These are phyloP conservation scores for Phoma sp. DNA, from an alignment of 2,329 filamentous ascomycete genomes.

Conservation along the genomic window DNA sequence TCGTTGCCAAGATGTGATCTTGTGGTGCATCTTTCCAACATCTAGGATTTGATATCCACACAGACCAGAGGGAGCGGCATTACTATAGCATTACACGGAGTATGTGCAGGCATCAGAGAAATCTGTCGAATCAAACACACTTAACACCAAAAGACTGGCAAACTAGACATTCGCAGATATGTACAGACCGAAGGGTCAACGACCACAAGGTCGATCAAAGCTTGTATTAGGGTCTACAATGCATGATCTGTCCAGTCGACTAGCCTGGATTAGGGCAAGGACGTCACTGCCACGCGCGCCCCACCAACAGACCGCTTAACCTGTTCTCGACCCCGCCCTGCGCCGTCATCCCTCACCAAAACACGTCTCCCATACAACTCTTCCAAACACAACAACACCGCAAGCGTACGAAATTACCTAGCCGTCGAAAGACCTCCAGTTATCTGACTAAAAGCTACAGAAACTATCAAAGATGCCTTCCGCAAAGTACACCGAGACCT, in stretches of 20 bases:
- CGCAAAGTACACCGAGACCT: constrained; percentile 42
- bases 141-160: background rate
- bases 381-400: constrained; percentile 9
- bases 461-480: constrained; percentile 30
- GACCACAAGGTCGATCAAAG: background rate
- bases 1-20: background rate
- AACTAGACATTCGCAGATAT: background rate
- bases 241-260: background rate
- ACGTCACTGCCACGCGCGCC: constrained; percentile 20
- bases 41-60: background rate
- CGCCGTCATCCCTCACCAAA: constrained; percentile 13
- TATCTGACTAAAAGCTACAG: background rate
- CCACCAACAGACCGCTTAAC: constrained; percentile 13
- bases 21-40: background rate
- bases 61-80: background rate
- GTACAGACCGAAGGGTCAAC: background rate
- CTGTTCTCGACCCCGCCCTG: constrained; percentile 17
- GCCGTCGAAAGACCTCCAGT: no score
- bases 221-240: background rate
- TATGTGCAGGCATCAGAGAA: constrained; percentile 3
- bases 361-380: constrained; percentile 10
- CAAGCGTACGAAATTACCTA: background rate
- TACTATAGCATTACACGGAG: constrained; percentile 9
- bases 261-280: constrained; percentile 4
- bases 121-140: background rate